Evolutionary conservation across 495 filamentous ascomycete genomes (phyloP), one percentile per base, ranked within the genome.

Genomic region (Penicillium turbatum): DNA sequence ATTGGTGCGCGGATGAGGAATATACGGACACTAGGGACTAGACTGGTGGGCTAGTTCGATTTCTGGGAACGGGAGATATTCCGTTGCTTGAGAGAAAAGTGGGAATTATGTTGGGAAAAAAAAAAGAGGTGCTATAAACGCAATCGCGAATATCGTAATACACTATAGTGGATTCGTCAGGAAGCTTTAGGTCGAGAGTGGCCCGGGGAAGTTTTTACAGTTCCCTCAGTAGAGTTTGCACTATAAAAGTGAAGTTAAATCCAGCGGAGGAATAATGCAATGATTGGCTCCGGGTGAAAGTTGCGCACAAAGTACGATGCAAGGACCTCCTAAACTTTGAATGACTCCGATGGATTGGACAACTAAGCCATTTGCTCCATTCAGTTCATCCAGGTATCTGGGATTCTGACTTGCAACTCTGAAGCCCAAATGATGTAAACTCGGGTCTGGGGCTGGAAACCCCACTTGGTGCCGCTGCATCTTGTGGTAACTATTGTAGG

Each of bases 201-300:
- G 47, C 37, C 39, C 60, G 63, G 58, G 54, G 61, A 66, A 60
- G 45, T 27, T 43, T 42, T 54, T 63, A 44, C 41, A 61, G 62
- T 46, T 61, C 36, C 26, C 8, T 21, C 26, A 24, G 15, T 10
- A 55, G 47, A 43, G 54, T 63, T 66, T 55, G 30, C 41, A 40
- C 57, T 51, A 51, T 52, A 16, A 3, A 27, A 21, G 16, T 5
- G 8, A 54, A 24, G 37, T 15, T 15, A 11, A 51, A 55, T 48
- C 30, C 26, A 30, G 36, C 15, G 19, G 43, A 32, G 32, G 40
- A 50, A 46, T 24, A n/a, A 9, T 0, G 9, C 15, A 44, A 16
- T 54, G 56, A 66, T 61, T 63, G 63, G 63, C n/a, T 50, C 9
- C 21, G 32, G 12, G 12, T 48, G 37, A 47, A 47, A 48, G 43